phyloP scores from a whole-genome alignment of 495 filamentous ascomycete species.

The Neurospora sp. region DNA sequence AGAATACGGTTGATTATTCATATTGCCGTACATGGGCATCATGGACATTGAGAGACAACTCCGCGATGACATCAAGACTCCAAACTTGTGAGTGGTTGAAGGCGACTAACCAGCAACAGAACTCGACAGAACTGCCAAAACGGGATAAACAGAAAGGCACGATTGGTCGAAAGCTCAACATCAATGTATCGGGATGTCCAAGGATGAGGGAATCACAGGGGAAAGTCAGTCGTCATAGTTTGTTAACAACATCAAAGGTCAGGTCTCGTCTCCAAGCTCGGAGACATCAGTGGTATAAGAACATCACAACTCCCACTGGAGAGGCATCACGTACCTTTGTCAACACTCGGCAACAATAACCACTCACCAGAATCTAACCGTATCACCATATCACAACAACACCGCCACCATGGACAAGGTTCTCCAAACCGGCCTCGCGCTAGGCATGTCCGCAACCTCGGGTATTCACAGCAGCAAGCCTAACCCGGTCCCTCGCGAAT shows the following conservation, averaged over 20 bases:
- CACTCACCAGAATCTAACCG: background rate
- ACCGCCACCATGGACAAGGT: conserved; percentile 5
- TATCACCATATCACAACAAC: background rate
- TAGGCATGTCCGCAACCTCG: conserved; percentile 27
- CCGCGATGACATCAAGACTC: background rate
- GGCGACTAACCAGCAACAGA: background rate
- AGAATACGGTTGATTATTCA: too few species aligned
- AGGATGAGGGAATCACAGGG: background rate
- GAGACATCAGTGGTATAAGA: background rate
- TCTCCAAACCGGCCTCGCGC: conserved; percentile 27
- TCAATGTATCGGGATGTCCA: background rate
- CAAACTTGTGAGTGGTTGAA: background rate
- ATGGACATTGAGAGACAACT: background rate
- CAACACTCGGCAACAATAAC: background rate
- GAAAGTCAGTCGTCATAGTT: background rate
- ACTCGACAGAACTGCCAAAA: background rate
- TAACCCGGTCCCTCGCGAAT: conserved; percentile 13
- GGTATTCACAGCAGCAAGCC: conserved; percentile 23
- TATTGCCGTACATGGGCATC: background rate
- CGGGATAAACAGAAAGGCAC: background rate
- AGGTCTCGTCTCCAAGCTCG: background rate
- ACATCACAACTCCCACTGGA: background rate
- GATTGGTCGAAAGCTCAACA: background rate
- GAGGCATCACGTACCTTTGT: background rate
- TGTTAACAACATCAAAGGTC: background rate